Evolutionary conservation across 768 basidiomycete genomes (phyloP).

Genomic region (Boletus tylopilopsis): DNA sequence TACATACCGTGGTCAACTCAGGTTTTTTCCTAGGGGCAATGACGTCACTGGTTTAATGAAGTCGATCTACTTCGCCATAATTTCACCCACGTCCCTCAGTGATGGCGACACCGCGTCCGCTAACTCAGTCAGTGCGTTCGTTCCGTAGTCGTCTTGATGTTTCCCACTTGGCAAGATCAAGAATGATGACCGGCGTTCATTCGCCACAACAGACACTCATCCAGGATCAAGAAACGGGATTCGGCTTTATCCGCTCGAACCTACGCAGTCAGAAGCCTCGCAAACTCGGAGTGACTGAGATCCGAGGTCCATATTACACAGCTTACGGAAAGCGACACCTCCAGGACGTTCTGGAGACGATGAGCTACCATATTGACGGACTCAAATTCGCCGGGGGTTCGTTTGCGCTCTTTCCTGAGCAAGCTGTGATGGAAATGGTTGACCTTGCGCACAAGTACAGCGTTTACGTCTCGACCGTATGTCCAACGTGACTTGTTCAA

Average conservation of each 20-base stretch:
- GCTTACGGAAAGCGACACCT: conserved; percentile 40
- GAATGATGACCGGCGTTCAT: not conserved
- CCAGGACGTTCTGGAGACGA: conserved; percentile 38
- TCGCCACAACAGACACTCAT: conserved; percentile 1
- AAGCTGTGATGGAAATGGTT: conserved; percentile 35
- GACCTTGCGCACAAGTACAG: conserved; percentile 39
- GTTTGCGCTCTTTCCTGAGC: conserved; percentile 41
- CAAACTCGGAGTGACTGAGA: conserved; percentile 39
- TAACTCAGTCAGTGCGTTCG: not conserved
- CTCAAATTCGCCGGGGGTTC: conserved; percentile 45
- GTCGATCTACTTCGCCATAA: too few relatives aligned
- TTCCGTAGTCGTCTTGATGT: not conserved
- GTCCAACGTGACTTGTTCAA: conserved; percentile 9
- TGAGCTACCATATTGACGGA: conserved; percentile 42
- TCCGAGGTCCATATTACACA: conserved; percentile 43
- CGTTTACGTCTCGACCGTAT: conserved; percentile 41
- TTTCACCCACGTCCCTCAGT: not conserved
- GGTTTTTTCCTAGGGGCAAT: not conserved
- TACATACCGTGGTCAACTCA: not conserved
- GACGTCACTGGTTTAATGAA: conserved; percentile 5
- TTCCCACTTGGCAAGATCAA: not conserved
- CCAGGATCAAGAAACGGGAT: conserved; percentile 9
- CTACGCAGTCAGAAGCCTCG: conserved; percentile 36
- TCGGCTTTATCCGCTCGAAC: conserved; percentile 17
- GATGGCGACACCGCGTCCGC: not conserved